These are phyloP conservation scores for Teratosphaeria pseudoeucalypti DNA, from an alignment of 2,329 filamentous ascomycete species.

Conservation along the genomic window DNA sequence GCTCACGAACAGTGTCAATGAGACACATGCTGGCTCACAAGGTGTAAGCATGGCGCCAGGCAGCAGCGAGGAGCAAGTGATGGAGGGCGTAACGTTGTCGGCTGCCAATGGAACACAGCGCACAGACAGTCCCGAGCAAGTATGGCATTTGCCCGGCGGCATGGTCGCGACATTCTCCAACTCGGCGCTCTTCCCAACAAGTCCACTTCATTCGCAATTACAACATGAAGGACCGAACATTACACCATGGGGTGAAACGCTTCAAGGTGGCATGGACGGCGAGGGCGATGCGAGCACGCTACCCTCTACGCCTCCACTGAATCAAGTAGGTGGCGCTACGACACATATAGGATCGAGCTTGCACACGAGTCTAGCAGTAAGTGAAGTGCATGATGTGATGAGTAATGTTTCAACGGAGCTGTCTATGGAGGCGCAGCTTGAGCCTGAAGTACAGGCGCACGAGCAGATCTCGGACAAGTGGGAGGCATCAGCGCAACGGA, in stretches of 20 bases:
- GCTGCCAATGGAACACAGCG: background rate
- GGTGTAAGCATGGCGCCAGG: background rate
- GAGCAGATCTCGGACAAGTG: background rate
- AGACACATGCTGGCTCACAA: background rate
- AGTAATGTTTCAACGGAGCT: background rate
- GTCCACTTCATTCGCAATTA: slow-evolving; percentile 12
- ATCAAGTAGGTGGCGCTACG: slow-evolving; percentile 15
- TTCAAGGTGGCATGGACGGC: background rate
- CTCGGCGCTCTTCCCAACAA: slow-evolving; percentile 9
- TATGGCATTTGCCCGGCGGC: background rate
- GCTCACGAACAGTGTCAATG: background rate
- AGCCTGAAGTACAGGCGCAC: background rate
- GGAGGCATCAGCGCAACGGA: background rate
- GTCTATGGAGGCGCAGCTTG: background rate
- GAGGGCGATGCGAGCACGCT: slow-evolving; percentile 5
- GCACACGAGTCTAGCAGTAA: background rate
- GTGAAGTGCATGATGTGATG: background rate
- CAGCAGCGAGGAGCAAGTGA: background rate
- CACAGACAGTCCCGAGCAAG: background rate
- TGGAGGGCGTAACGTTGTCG: too few relatives aligned
- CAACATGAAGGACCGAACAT: slow-evolving; percentile 1
- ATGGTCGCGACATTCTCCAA: slow-evolving; percentile 1
- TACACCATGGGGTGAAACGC: background rate
- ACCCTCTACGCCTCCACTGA: slow-evolving; percentile 29
- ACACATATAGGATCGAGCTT: slow-evolving; percentile 1